Base-by-base conservation (phyloP, 257 asterid genomes). In the Orobanche coerulescens region DNA sequence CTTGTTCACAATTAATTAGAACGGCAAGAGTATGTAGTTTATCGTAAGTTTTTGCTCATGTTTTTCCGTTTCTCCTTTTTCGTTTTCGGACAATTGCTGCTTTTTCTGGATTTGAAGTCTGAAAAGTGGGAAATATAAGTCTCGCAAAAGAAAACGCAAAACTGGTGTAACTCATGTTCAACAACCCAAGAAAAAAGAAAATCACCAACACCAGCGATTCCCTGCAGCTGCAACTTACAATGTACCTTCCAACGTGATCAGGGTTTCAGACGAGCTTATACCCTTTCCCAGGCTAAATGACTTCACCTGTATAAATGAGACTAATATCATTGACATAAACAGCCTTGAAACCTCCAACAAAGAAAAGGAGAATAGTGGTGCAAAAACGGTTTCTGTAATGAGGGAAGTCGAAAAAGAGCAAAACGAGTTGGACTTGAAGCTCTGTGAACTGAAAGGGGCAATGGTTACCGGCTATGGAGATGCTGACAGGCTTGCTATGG, bases 81-180 rank as follows among this genome's bases (percentile, higher is more conserved):
- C 42, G 52, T 26, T 54, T 64, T 70, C 62, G 56, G 36, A 30
- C 1, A 2, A 6, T 52, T 60, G 71, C 51, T 42, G 68, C 60
- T 39, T 31, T 68, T 18, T 63, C 31, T 71, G 71, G 73, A 30
- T 33, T 18, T 67, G 67, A 73, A 92, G 98, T 55, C 66, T 71
- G 61, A 71, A 68, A 75, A 46, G 79, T 2, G 94, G 90, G 36
- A 87, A 80, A 78, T 39, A 71, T 67, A 74, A 73, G 68, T 66
- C 82, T 26, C 94, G 97, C 56, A 81, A 76, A 69, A 82, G 89
- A 58, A 91, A 81, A 78, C 83, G 98, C 47, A 86, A 77, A 79
- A 28, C 62, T 44, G 74, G 76, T 24, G 65, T 76, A n/a, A 56
- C 86, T 58, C 82, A 61, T 3, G 82, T 72, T 67, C 94, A 73